A percentile compares a stretch with the other conserved stretches of the same genome.
These are phyloP conservation scores for Camellia granthamiana DNA, from an alignment of 148 eudicot species.

Conservation along the genomic window DNA sequence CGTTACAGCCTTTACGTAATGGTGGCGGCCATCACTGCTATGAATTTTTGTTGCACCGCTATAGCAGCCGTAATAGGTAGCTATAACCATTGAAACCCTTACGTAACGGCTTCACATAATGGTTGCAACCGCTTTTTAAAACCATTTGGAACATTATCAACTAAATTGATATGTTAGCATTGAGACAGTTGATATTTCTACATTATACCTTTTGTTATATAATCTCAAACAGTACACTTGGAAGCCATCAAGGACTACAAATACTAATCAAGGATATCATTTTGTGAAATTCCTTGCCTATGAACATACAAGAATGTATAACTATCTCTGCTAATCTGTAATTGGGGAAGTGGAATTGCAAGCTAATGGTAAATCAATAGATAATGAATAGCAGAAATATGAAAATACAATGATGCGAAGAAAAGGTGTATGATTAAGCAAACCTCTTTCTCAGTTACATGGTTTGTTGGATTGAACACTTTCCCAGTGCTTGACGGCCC, in stretches of 20 bases:
- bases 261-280: not conserved
- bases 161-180: no score
- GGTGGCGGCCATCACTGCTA: no score
- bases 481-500: slow-evolving; percentile 93
- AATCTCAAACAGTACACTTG: not conserved
- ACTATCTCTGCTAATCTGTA: not conserved
- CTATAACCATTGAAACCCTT: no score
- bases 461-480: slow-evolving; percentile 53
- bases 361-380: not conserved
- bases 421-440: not conserved
- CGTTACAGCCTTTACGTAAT: no score
- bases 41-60: no score
- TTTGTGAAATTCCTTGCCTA: not conserved
- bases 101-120: no score
- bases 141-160: no score
- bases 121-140: no score
- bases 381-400: not conserved
- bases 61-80: no score
- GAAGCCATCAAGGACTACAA: not conserved
- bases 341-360: not conserved
- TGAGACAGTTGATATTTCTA: not conserved
- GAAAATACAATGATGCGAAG: not conserved
- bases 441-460: slow-evolving; percentile 52
- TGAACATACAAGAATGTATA: not conserved
- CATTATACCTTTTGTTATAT: not conserved